Evolutionary conservation across 345 rosid species (phyloP).

Genomic region (Boechera retrofracta): DNA sequence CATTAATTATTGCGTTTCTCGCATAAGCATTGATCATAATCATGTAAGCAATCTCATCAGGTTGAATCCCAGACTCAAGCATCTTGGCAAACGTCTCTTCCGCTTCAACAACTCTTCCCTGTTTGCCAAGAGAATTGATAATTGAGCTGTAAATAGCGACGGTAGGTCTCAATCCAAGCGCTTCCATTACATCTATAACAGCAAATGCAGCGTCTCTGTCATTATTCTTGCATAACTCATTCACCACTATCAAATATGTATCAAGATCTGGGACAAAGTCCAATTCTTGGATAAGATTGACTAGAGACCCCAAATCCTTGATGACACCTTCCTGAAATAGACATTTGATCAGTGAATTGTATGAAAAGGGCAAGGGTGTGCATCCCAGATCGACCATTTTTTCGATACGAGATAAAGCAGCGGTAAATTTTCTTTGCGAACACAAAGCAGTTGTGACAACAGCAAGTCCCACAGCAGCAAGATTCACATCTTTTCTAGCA

Average conservation of each 20-base stretch:
- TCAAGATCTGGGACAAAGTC: constrained; percentile 55
- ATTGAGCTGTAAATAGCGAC: constrained; percentile 68
- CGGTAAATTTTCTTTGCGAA: constrained; percentile 46
- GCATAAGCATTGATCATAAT: constrained; percentile 76
- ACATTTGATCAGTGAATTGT: constrained; percentile 63
- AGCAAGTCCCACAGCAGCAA: constrained; percentile 56
- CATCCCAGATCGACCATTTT: constrained; percentile 57
- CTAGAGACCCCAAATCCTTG: constrained; percentile 48
- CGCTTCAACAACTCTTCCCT: constrained; percentile 56
- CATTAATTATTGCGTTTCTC: constrained; percentile 49
- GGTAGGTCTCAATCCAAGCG: constrained; percentile 59
- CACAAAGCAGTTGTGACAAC: constrained; percentile 65
- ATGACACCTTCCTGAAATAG: constrained; percentile 51
- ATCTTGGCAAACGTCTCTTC: constrained; percentile 64
- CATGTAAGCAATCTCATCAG: constrained; percentile 67
- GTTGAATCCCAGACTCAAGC: constrained; percentile 65
- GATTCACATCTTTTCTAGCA: constrained; percentile 45
- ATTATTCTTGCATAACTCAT: constrained; percentile 56
- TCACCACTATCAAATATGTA: constrained; percentile 61
- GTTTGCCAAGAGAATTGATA: constrained; percentile 55
- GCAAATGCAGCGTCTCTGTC: constrained; percentile 52
- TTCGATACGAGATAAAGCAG: constrained; percentile 48
- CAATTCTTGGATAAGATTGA: constrained; percentile 52
- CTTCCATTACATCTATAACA: constrained; percentile 57
- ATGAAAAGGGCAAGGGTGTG: constrained; percentile 56